Base-by-base conservation (phyloP, 768 basidiomycete species). In the Russula griseocarnosa region DNA sequence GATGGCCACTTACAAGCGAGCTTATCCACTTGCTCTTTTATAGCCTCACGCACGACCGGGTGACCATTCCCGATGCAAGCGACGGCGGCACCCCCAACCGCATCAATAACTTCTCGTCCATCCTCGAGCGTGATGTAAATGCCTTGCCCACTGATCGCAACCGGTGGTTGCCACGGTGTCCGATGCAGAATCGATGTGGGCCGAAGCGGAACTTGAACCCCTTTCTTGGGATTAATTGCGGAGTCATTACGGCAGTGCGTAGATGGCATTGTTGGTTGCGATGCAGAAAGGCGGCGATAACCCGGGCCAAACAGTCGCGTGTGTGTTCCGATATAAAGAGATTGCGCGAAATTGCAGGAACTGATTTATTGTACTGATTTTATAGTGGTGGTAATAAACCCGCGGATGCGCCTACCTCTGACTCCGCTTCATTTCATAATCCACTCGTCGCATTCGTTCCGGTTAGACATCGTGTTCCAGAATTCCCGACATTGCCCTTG, bases 11-110 rank as follows among this genome's bases (percentile, higher is more conserved):
- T 67, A 92, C 91, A 94, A 24, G 89, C 78, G 47, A 93, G 76
- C 69, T 84, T 84, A 74, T 91, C 90, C 20, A 88, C 77, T 69
- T 94, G 92, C 61, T 90, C 83, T 73, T 92, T 90, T 59, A 94
- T 79, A 2, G 88, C 88, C 70, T 86, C 77, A 62, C 82, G 77
- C 38, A 93, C 88, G 63, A 80, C 82, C 3, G 87, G 88, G 70
- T 92, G 85, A 24, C 80, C 82, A 62, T 85, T 84, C 3, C 92
- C 93, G 50, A 95, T 72, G 72, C 88, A 91, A 13, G 85, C 74
- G 32, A 95, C 93, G 11, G 93, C 91, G 7, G 92, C 92, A 32
- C 92, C 93, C 51, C 93, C 93, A 51, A 90, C 85, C 8, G 82
- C 89, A 75, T 95, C 92, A 68, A 94, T 79, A 34, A 93, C 71